phyloP scores from a whole-genome alignment of 768 basidiomycete genomes.

The Calvatia gigantea region DNA sequence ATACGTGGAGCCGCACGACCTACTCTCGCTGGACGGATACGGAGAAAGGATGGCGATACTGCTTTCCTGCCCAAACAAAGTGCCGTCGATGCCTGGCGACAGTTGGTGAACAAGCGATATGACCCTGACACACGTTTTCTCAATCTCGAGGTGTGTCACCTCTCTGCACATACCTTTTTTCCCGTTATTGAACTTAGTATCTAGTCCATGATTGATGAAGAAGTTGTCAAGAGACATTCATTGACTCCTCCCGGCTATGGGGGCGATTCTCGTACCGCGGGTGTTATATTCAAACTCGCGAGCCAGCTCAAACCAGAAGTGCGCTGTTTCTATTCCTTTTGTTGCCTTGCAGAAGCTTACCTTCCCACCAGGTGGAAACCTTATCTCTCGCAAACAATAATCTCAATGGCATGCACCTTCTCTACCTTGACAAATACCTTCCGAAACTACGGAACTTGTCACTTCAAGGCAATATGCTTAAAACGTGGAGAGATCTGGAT shows the following conservation, averaged over 20 bases:
- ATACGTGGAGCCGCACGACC: slow-evolving; percentile 64
- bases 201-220: slow-evolving; percentile 78
- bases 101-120: slow-evolving; percentile 72
- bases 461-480: slow-evolving; percentile 71
- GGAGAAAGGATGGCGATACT: slow-evolving; percentile 39
- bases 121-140: slow-evolving; percentile 66
- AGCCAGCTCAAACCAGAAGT: slow-evolving; percentile 75
- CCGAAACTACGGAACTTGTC: slow-evolving; percentile 81
- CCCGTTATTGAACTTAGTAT: slow-evolving; percentile 20
- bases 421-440: slow-evolving; percentile 65
- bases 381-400: slow-evolving; percentile 83
- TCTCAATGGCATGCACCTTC: slow-evolving; percentile 52
- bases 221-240: slow-evolving; percentile 66
- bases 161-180: slow-evolving; percentile 7
- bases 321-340: slow-evolving; percentile 9
- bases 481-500: slow-evolving; percentile 68
- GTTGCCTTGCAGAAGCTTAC: slow-evolving; percentile 10
- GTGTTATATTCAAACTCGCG: slow-evolving; percentile 89
- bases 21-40: slow-evolving; percentile 47
- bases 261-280: slow-evolving; percentile 60
- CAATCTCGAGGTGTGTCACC: slow-evolving; percentile 74
- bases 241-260: slow-evolving; percentile 70
- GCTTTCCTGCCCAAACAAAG: slow-evolving; percentile 26
- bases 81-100: slow-evolving; percentile 68
- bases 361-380: slow-evolving; percentile 60